Evolutionary conservation across 2,329 filamentous ascomycete genomes (phyloP).

Genomic region (Anthostomella pinea): DNA sequence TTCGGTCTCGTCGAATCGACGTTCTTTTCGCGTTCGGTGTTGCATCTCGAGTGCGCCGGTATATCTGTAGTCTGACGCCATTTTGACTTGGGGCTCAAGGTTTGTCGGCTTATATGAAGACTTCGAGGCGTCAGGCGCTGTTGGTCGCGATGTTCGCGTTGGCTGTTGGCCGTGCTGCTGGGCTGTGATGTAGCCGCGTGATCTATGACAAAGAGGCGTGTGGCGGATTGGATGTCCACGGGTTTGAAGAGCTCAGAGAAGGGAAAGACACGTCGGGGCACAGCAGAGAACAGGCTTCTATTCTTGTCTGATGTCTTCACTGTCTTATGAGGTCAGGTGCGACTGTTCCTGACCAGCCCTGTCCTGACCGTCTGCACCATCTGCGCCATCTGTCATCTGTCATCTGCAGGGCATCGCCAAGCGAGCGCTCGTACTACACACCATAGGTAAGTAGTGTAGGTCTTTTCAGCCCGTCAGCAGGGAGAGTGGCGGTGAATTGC

Average conservation of each 20-base stretch:
- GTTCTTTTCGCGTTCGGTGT: constrained; percentile 45
- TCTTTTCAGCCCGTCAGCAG: neutral
- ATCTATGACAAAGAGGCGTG: constrained; percentile 3
- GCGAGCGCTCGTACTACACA: no score
- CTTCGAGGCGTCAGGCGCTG: constrained; percentile 2
- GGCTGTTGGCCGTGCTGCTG: constrained; percentile 1
- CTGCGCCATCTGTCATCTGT: no score
- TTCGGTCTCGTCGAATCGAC: constrained; percentile 50
- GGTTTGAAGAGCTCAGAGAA: no score
- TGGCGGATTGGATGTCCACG: constrained; percentile 6
- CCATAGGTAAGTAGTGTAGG: no score
- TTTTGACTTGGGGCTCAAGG: constrained; percentile 12
- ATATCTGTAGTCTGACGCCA: constrained; percentile 18
- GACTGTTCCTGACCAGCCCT: no score
- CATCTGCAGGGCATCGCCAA: neutral
- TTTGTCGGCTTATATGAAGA: no score
- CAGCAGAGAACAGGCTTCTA: no score
- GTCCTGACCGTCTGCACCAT: no score
- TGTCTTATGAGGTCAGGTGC: no score
- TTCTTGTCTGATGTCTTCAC: no score
- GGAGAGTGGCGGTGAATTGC: constrained; percentile 8
- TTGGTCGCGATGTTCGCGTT: constrained; percentile 7
- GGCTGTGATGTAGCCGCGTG: constrained; percentile 20
- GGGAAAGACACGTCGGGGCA: no score
- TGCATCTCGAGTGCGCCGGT: constrained; percentile 42